Evolutionary conservation across 1,284 basidiomycete genomes (phyloP).

Genomic region (Coriolopsis trogii): DNA sequence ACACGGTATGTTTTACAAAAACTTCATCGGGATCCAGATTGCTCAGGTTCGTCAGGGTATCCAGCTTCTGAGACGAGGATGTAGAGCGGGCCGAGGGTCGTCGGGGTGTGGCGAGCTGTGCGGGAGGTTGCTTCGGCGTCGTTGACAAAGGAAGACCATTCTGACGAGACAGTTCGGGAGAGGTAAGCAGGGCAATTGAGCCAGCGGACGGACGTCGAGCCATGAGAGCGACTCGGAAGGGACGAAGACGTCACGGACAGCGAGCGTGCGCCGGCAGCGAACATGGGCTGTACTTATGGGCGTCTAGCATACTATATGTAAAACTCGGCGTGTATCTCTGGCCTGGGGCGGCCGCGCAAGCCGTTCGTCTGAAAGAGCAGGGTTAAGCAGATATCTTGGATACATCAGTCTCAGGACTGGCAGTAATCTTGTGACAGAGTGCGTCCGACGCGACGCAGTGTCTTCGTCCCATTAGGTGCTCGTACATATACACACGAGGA

Average conservation of each 20-base stretch:
- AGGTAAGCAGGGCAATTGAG: slow-evolving; percentile 24
- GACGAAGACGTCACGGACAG: too few species aligned
- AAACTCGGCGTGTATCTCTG: too few species aligned
- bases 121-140: slow-evolving; percentile 42
- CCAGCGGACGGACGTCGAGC: slow-evolving; percentile 33
- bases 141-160: slow-evolving; percentile 37
- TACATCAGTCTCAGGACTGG: too few species aligned
- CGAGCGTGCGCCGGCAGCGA: background rate
- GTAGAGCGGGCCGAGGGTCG: slow-evolving; percentile 23
- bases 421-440: too few species aligned
- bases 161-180: slow-evolving; percentile 7
- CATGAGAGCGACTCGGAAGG: slow-evolving; percentile 22
- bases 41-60: slow-evolving; percentile 22
- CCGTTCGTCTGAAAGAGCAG: too few species aligned
- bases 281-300: background rate
- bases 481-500: slow-evolving; percentile 22
- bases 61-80: slow-evolving; percentile 27
- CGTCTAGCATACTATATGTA: too few species aligned
- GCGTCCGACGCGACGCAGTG: slow-evolving; percentile 5
- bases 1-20: slow-evolving; percentile 72
- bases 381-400: too few species aligned
- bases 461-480: slow-evolving; percentile 20
- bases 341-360: too few species aligned
- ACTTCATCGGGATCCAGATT: slow-evolving; percentile 78
- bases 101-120: slow-evolving; percentile 19